Percentiles rank a stretch among this genome's conserved stretches.
Conservation (phyloP, 768 basidiomycete genomes). For the Termitomyces sp. region DNA sequence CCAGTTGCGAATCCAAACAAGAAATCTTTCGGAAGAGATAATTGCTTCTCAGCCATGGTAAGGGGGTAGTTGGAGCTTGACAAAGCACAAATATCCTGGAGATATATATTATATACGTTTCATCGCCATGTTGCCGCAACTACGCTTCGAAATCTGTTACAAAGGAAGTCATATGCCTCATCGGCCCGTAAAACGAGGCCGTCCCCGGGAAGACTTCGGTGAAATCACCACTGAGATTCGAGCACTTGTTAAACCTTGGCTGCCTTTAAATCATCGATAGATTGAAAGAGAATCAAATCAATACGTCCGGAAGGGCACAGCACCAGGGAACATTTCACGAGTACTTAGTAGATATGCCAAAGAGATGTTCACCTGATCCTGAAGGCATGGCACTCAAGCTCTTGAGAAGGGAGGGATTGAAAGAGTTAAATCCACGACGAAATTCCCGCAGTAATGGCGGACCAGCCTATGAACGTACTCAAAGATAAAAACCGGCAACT, state of each 20-base stretch:
- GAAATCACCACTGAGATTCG: not conserved
- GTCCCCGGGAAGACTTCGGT: slow-evolving; percentile 2
- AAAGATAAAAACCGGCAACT: too few relatives aligned
- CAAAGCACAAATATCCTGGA: not conserved
- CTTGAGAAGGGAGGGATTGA: too few relatives aligned
- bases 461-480: not conserved
- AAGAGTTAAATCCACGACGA: not conserved
- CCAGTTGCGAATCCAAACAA: slow-evolving; percentile 36
- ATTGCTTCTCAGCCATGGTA: not conserved
- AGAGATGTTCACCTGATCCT: not conserved
- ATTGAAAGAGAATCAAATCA: not conserved
- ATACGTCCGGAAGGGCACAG: not conserved
- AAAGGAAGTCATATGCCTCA: slow-evolving; percentile 2
- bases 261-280: not conserved
- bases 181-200: not conserved
- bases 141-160: not conserved
- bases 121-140: too few relatives aligned
- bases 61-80: not conserved
- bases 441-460: not conserved
- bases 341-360: not conserved
- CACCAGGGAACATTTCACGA: not conserved
- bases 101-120: not conserved
- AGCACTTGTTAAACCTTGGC: not conserved
- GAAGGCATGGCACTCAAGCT: not conserved
- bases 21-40: slow-evolving; percentile 30